Evolutionary conservation across 2,329 filamentous ascomycete genomes (phyloP).

Genomic region (Neofusicoccum parvum): DNA sequence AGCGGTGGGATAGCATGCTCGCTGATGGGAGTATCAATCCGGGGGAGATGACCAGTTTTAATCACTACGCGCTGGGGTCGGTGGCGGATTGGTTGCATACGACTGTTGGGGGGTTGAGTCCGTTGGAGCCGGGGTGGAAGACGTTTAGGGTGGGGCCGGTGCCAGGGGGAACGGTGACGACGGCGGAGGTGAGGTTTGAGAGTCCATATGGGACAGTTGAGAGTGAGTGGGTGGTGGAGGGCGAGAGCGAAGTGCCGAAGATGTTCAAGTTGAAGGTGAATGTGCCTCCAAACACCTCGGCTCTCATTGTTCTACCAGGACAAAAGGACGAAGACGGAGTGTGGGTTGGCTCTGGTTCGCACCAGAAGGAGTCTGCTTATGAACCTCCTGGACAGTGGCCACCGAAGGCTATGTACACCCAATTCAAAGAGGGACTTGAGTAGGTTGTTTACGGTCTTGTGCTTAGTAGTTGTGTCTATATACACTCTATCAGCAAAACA

Average conservation of each 20-base stretch:
- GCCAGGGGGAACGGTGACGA: constrained; percentile 35
- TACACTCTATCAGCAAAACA: no score
- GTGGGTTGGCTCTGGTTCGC: neutral
- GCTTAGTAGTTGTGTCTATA: no score
- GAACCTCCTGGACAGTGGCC: neutral
- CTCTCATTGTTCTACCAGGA: neutral
- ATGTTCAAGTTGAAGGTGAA: neutral
- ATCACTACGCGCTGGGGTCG: constrained; percentile 55
- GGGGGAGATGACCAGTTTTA: constrained; percentile 54
- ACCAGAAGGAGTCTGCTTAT: neutral
- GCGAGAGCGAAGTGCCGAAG: neutral
- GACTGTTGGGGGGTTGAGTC: constrained; percentile 46
- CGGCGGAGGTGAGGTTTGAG: constrained; percentile 33
- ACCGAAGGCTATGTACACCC: neutral
- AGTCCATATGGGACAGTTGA: constrained; percentile 35
- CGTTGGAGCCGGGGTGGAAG: constrained; percentile 47
- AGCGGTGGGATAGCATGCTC: constrained; percentile 54
- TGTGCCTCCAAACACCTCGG: neutral
- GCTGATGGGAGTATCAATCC: constrained; percentile 49
- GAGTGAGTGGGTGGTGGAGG: constrained; percentile 27
- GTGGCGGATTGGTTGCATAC: constrained; percentile 53
- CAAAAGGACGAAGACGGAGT: constrained; percentile 12
- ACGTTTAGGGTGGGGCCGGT: constrained; percentile 38
- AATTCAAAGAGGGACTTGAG: neutral
- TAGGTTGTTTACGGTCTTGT: no score